Percentiles rank a stretch among this genome's conserved stretches.
Conservation (phyloP, 768 basidiomycete genomes). For the Trametes cingulata region DNA sequence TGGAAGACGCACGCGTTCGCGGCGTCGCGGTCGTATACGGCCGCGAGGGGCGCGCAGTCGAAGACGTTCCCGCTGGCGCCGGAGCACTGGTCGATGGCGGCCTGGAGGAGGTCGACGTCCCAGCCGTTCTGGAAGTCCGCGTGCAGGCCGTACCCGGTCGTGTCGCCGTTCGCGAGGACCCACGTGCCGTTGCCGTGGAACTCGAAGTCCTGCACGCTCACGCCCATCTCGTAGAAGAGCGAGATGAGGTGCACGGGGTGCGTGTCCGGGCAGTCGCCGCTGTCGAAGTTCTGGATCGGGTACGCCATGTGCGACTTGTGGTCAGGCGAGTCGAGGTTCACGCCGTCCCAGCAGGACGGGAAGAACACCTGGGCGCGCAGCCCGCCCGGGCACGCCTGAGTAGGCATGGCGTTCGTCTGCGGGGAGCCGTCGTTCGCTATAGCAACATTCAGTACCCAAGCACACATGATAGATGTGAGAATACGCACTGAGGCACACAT, state of each 20-base stretch:
- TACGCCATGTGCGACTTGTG: conserved; percentile 43
- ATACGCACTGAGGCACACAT: conserved; percentile 30
- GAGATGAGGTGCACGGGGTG: conserved; percentile 30
- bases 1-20: conserved; percentile 26
- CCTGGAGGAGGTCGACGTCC: conserved; percentile 25
- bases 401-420: conserved; percentile 19
- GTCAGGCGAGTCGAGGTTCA: conserved; percentile 39
- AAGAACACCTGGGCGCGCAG: conserved; percentile 35
- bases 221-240: conserved; percentile 29
- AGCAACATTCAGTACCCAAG: conserved; percentile 7
- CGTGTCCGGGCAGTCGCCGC: conserved; percentile 25
- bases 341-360: conserved; percentile 42
- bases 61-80: conserved; percentile 27
- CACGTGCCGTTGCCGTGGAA: conserved; percentile 25
- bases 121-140: conserved; percentile 30
- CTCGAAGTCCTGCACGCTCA: conserved; percentile 15
- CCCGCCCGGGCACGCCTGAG: conserved; percentile 29
- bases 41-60: conserved; percentile 25
- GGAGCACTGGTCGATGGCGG: conserved; percentile 28
- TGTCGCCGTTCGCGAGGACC: conserved; percentile 28
- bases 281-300: conserved; percentile 28
- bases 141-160: conserved; percentile 28
- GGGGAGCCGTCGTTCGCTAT: conserved; percentile 23
- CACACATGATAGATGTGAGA: neutral
- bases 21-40: conserved; percentile 22